These are phyloP conservation scores for Silene latifolia DNA, from an alignment of 148 eudicot species.

Conservation along the genomic window DNA sequence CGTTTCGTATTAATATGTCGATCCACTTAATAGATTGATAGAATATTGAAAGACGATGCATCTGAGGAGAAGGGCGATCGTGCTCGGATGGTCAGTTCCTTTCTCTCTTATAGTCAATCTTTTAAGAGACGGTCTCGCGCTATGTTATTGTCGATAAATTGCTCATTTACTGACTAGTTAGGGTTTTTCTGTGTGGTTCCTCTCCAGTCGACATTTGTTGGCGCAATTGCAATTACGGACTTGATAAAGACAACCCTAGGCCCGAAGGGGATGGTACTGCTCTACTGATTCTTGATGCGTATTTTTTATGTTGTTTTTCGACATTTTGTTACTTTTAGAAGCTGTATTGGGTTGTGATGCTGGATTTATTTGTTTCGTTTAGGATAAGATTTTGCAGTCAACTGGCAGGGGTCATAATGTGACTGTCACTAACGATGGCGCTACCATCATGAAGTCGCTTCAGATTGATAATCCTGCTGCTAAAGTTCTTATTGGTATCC, in stretches of 20 bases:
- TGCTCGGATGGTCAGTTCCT: conserved; percentile 82
- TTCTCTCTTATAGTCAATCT: not conserved
- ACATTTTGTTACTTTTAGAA: not conserved
- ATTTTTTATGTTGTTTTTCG: not conserved
- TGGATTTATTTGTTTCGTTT: conserved; percentile 12
- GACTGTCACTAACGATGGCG: conserved; percentile 97
- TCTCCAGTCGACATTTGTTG: conserved; percentile 71
- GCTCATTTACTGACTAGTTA: not conserved
- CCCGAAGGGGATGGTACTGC: conserved; percentile 91
- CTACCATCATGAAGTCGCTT: conserved; percentile 92
- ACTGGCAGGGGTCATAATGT: conserved; percentile 89
- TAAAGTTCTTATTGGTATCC: conserved; percentile 98
- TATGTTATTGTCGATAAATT: too few relatives aligned
- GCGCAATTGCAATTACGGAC: conserved; percentile 91
- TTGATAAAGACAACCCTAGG: conserved; percentile 95
- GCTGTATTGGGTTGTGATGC: not conserved
- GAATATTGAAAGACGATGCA: conserved; percentile 85
- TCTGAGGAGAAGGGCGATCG: conserved; percentile 98
- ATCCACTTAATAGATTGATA: conserved; percentile 41
- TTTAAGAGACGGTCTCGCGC: not conserved
- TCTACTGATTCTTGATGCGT: not conserved
- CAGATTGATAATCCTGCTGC: conserved; percentile 97
- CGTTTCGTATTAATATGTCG: not conserved
- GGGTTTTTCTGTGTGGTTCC: not conserved
- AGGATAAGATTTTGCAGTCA: conserved; percentile 97